Percentiles rank a stretch among this genome's conserved stretches.
Evolutionary conservation across 306 rosid genomes (phyloP).

Genomic region (Hippophae tibetana): DNA sequence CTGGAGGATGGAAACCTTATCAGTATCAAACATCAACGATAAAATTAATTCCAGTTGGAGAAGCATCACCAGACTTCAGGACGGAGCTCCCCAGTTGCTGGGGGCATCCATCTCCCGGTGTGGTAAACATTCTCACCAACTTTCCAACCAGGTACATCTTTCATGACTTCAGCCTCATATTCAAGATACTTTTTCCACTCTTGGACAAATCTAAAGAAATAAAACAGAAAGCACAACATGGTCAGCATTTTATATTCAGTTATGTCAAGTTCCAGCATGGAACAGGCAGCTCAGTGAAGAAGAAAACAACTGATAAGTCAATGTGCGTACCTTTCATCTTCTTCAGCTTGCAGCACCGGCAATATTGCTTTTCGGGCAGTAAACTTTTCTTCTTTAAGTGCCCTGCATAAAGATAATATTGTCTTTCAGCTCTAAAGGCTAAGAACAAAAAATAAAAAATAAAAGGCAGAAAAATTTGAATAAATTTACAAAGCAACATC

Average conservation of each 20-base stretch:
- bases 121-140: conserved; percentile 87
- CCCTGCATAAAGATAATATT: conserved; percentile 37
- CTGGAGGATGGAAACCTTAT: conserved; percentile 12
- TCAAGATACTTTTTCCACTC: conserved; percentile 98
- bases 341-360: conserved; percentile 96
- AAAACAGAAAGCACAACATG: conserved; percentile 10
- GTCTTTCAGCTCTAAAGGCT: conserved; percentile 8
- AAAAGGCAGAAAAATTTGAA: background rate
- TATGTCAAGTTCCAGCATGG: background rate
- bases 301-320: conserved; percentile 1
- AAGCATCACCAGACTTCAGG: conserved; percentile 84
- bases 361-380: conserved; percentile 84
- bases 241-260: background rate
- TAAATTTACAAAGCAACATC: too few species aligned
- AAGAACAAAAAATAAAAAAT: background rate
- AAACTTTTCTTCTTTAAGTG: conserved; percentile 83
- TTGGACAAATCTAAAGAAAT: conserved; percentile 55
- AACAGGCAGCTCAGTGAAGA: background rate
- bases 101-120: conserved; percentile 97
- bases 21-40: conserved; percentile 6
- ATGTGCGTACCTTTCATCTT: conserved; percentile 77
- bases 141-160: conserved; percentile 99
- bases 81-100: conserved; percentile 86
- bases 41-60: conserved; percentile 16
- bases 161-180: conserved; percentile 95